Conservation (phyloP, 768 basidiomycete species). For the Russula griseocarnosa region DNA sequence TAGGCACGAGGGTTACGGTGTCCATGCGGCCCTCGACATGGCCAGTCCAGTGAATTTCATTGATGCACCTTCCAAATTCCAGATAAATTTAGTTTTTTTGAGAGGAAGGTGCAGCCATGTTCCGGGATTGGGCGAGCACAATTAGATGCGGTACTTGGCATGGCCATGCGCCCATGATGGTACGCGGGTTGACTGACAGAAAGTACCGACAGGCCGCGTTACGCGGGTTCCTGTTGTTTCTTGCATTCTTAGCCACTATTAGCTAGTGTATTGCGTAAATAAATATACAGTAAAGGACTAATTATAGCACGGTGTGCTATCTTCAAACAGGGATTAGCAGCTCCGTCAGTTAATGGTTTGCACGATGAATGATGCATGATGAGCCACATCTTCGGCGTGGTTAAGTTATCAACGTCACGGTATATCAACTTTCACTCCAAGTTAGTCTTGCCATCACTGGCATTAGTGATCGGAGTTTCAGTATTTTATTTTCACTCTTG, state of each 20-base stretch:
- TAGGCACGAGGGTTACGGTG: not conserved
- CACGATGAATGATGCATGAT: not conserved
- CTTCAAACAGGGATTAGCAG: slow-evolving; percentile 2
- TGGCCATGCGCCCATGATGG: not conserved
- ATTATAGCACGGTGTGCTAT: not conserved
- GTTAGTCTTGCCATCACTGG: not conserved
- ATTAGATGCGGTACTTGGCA: not conserved
- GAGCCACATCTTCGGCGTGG: not conserved
- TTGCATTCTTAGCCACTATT: not conserved
- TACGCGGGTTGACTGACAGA: not conserved
- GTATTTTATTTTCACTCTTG: no score
- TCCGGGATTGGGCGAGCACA: not conserved
- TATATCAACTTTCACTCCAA: not conserved
- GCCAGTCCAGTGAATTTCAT: not conserved
- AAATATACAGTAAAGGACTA: not conserved
- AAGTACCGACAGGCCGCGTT: not conserved
- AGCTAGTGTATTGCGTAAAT: not conserved
- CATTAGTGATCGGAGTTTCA: not conserved
- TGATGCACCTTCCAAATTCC: not conserved
- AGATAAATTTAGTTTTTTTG: not conserved
- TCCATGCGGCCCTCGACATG: not conserved
- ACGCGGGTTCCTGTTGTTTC: not conserved
- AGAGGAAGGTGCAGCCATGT: not conserved
- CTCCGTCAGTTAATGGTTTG: no score
- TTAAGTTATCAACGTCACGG: not conserved